Percentiles rank a stretch among this genome's conserved stretches.
These are phyloP conservation scores for Gloeostereum incarnatum DNA, from an alignment of 768 basidiomycete genomes.

Conservation along the genomic window DNA sequence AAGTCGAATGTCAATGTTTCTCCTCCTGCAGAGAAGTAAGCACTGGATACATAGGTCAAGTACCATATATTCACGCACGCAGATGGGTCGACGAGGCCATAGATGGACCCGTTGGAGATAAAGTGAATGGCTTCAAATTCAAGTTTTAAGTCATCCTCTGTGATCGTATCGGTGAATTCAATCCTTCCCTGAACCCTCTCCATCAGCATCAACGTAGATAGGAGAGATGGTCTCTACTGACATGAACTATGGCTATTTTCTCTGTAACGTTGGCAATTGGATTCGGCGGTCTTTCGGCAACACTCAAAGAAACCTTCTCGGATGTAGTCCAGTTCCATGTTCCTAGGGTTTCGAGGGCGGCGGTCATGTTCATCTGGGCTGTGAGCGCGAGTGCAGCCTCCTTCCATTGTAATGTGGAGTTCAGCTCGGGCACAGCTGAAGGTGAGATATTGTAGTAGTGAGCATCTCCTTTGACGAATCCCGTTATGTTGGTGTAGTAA, in stretches of 20 bases:
- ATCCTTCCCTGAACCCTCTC: slow-evolving; percentile 48
- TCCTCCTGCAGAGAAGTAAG: slow-evolving; percentile 21
- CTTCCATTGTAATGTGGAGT: slow-evolving; percentile 38
- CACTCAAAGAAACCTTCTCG: slow-evolving; percentile 53
- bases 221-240: slow-evolving; percentile 23
- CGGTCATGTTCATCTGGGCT: slow-evolving; percentile 36
- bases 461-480: slow-evolving; percentile 61
- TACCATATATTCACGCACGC: slow-evolving; percentile 33
- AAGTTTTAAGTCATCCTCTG: slow-evolving; percentile 47
- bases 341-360: slow-evolving; percentile 35
- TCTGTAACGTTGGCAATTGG: slow-evolving; percentile 22
- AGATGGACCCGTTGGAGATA: slow-evolving; percentile 64
- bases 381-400: slow-evolving; percentile 36
- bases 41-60: slow-evolving; percentile 1
- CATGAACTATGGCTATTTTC: slow-evolving; percentile 54
- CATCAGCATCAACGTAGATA: slow-evolving; percentile 1
- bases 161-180: slow-evolving; percentile 49
- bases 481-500: slow-evolving; percentile 72
- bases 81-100: slow-evolving; percentile 55
- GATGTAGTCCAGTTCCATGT: slow-evolving; percentile 66
- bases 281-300: slow-evolving; percentile 48
- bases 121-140: slow-evolving; percentile 79
- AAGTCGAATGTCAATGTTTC: slow-evolving; percentile 52
- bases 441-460: slow-evolving; percentile 58
- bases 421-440: slow-evolving; percentile 23